Evolutionary conservation across 495 filamentous ascomycete genomes (phyloP).

Genomic region (Hypoxylon cercidicola): DNA sequence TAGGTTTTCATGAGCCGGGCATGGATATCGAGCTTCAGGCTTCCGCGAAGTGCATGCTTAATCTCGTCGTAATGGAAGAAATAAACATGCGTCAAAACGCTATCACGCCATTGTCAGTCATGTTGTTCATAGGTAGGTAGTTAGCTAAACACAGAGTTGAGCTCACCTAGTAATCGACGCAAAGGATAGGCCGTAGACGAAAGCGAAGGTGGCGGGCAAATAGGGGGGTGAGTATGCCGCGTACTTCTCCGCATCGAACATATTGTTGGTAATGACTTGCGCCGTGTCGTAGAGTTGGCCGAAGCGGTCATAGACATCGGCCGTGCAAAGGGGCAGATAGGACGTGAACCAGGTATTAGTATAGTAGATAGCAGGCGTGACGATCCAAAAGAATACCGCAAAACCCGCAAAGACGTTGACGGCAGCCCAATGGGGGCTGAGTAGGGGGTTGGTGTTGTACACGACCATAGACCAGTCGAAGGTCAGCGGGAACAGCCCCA

Average conservation of each 20-base stretch:
- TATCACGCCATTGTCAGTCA: constrained; percentile 46
- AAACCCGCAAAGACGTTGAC: constrained; percentile 44
- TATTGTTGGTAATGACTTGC: constrained; percentile 33
- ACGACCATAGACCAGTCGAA: constrained; percentile 47
- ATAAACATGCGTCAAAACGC: constrained; percentile 41
- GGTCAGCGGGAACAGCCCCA: constrained; percentile 46
- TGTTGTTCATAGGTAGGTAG: constrained; percentile 35
- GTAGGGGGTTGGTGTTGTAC: constrained; percentile 43
- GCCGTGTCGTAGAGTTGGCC: constrained; percentile 41
- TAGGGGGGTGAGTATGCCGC: constrained; percentile 43
- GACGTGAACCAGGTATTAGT: constrained; percentile 47
- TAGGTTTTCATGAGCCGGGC: constrained; percentile 41
- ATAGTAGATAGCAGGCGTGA: constrained; percentile 49
- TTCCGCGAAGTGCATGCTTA: constrained; percentile 42
- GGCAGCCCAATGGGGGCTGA: constrained; percentile 43
- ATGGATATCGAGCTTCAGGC: constrained; percentile 47
- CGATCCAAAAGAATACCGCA: constrained; percentile 43
- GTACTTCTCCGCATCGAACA: constrained; percentile 43
- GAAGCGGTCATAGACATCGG: constrained; percentile 44
- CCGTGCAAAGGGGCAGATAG: constrained; percentile 42
- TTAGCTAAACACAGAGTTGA: constrained; percentile 33
- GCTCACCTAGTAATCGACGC: constrained; percentile 53
- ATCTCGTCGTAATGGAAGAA: constrained; percentile 45
- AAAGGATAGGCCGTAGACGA: constrained; percentile 45
- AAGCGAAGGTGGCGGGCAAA: constrained; percentile 42